Conservation (phyloP, 345 rosid genomes). For the Gossypium ekmanianum region DNA sequence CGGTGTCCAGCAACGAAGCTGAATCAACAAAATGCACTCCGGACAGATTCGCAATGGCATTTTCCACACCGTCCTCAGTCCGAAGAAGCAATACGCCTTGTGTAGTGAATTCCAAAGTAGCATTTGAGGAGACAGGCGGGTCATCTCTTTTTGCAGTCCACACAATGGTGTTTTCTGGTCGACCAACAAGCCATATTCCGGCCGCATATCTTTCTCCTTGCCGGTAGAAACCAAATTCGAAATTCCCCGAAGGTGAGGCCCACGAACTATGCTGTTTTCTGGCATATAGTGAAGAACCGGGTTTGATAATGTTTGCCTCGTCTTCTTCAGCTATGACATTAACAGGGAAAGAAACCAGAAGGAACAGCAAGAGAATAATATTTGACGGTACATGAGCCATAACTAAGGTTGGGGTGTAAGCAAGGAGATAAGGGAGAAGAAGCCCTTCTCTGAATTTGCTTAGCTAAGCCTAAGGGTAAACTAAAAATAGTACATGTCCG, state of each 20-base stretch:
- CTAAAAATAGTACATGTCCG: no score
- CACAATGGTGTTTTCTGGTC: neutral
- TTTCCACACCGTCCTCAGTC: neutral
- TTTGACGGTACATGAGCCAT: neutral
- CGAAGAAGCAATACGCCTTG: neutral
- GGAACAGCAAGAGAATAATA: neutral
- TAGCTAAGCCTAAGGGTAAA: no score
- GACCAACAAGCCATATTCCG: constrained; percentile 26
- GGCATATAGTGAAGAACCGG: neutral
- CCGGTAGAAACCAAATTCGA: constrained; percentile 32
- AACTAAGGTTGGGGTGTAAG: neutral
- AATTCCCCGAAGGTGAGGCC: constrained; percentile 36
- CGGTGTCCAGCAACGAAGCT: constrained; percentile 20
- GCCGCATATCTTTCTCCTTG: constrained; percentile 23
- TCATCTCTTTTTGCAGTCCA: constrained; percentile 14
- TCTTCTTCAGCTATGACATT: constrained; percentile 7
- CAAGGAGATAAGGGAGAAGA: no score
- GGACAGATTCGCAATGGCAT: no score
- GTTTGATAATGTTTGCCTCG: neutral
- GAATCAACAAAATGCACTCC: neutral
- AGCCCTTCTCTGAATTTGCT: no score
- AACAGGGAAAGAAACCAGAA: neutral
- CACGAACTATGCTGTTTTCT: constrained; percentile 17
- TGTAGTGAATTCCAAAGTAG: neutral
- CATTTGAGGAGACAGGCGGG: neutral